A percentile compares a stretch with the other conserved stretches of the same genome.
These are phyloP conservation scores for Erysimum cheiranthoides DNA, from an alignment of 345 rosid species.

Conservation along the genomic window DNA sequence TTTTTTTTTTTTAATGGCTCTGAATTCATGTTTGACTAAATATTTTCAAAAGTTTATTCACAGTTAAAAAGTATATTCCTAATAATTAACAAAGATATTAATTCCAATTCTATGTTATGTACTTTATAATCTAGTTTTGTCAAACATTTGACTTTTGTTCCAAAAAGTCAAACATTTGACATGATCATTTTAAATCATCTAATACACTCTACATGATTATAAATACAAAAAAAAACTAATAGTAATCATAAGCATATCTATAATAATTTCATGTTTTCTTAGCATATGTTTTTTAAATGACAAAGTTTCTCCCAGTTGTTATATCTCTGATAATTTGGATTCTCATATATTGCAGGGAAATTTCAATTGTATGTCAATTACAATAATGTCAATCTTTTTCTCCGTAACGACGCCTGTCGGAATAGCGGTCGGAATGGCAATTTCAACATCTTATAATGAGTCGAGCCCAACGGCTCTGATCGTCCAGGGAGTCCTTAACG, in stretches of 20 bases:
- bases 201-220: not conserved
- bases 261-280: not conserved
- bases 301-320: not conserved
- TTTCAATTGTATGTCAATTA: conserved; percentile 46
- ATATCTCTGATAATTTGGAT: not conserved
- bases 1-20: not conserved
- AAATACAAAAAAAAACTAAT: not conserved
- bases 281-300: too few species aligned
- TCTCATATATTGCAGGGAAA: conserved; percentile 48
- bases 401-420: conserved; percentile 65
- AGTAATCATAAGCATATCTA: not conserved
- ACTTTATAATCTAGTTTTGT: not conserved
- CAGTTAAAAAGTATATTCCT: not conserved
- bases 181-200: not conserved
- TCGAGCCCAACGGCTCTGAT: conserved; percentile 52
- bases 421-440: conserved; percentile 59
- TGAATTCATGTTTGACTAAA: not conserved
- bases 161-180: not conserved
- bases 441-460: conserved; percentile 51
- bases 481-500: conserved; percentile 57
- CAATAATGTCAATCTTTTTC: conserved; percentile 57
- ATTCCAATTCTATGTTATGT: not conserved
- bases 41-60: not conserved
- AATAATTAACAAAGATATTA: not conserved
- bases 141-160: not conserved